These are phyloP conservation scores for Dentipellis sp. DNA, from an alignment of 768 basidiomycete species.

Conservation along the genomic window DNA sequence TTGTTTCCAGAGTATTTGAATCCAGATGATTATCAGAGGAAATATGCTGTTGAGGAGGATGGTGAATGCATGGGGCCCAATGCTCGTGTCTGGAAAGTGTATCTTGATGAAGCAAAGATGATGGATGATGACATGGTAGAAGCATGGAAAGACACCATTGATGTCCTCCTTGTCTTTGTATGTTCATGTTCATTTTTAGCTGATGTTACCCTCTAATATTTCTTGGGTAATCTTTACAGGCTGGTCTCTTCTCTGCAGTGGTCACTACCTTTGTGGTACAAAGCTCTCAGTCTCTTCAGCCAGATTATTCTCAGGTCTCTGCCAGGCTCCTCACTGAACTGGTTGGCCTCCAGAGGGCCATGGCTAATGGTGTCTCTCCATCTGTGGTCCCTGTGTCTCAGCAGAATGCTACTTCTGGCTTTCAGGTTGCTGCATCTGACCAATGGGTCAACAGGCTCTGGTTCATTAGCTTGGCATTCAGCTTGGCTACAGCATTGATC, in stretches of 20 bases:
- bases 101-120: background rate
- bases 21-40: background rate
- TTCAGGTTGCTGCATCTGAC: too few species aligned
- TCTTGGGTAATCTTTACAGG: background rate
- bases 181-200: background rate
- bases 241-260: background rate
- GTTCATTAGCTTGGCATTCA: too few species aligned
- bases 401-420: too few species aligned
- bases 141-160: background rate
- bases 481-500: too few species aligned
- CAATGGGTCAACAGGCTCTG: too few species aligned
- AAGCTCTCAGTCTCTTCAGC: background rate
- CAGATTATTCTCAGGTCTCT: background rate
- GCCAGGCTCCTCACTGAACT: too few species aligned
- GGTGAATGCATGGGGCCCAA: background rate
- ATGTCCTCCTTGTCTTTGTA: background rate
- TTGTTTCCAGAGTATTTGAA: background rate
- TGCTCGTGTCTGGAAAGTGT: background rate
- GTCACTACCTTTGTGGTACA: background rate
- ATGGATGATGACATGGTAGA: background rate
- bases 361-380: too few species aligned
- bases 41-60: background rate
- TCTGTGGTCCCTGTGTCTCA: too few species aligned
- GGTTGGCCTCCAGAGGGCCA: too few species aligned
- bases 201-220: too few species aligned